Percentiles rank a stretch among this genome's conserved stretches.
These are phyloP conservation scores for Pseudogymnoascus sp. DNA, from an alignment of 2,329 filamentous ascomycete species.

Conservation along the genomic window DNA sequence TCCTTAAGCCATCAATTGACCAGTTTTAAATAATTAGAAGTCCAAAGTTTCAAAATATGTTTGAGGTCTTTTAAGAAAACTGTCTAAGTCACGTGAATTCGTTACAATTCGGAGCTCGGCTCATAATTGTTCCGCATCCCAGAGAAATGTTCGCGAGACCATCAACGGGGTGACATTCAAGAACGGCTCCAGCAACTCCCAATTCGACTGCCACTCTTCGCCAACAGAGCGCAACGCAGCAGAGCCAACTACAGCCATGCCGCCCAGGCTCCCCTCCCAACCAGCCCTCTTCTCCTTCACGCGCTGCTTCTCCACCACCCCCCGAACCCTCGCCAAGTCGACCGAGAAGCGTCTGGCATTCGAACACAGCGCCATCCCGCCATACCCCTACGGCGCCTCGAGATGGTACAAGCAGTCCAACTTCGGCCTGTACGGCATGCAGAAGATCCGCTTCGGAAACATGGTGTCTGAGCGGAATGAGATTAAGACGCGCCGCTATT, in stretches of 20 bases:
- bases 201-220: conserved; percentile 6
- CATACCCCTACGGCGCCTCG: conserved; percentile 67
- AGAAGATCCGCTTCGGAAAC: conserved; percentile 72
- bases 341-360: conserved; percentile 29
- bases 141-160: conserved; percentile 7
- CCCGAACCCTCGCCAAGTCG: conserved; percentile 26
- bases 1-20: not conserved
- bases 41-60: not conserved
- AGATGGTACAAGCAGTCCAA: conserved; percentile 73
- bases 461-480: conserved; percentile 60
- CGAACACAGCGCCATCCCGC: conserved; percentile 37
- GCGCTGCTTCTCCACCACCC: conserved; percentile 29
- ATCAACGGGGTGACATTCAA: conserved; percentile 1
- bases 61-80: not conserved
- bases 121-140: not conserved
- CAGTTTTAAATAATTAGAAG: not conserved
- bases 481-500: conserved; percentile 63
- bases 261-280: conserved; percentile 20
- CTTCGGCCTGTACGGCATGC: conserved; percentile 61
- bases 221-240: not conserved
- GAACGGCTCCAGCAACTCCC: not conserved
- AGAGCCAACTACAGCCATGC: conserved; percentile 11
- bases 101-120: not conserved
- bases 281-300: conserved; percentile 14
- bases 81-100: not conserved